Evolutionary conservation across 805 yeast species (phyloP), one percentile per base, ranked within the genome.

Genomic region (Sugiyamaella chiloensis): DNA sequence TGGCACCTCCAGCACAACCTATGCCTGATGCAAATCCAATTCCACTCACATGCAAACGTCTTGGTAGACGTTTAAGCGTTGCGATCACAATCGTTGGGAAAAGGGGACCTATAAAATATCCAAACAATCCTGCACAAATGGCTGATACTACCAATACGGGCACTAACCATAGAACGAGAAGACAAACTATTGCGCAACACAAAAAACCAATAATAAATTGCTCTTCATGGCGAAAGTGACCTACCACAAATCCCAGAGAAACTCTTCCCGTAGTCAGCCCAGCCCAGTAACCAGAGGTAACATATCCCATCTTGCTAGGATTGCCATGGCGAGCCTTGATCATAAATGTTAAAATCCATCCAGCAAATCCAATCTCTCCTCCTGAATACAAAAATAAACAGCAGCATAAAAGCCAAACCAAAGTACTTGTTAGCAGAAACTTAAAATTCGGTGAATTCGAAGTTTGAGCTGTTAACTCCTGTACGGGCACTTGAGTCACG

Each of bases 1-100:
- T 72, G 0, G 95, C 91, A 12, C 83, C 85, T 1, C 96, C 96
- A 14, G 82, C 79, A 2, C 91, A 90, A 4, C 95, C 95, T 51
- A 86, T 60, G 0, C 93, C 89, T 47, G 88, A 80, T 16, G 84
- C 78, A 45, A 85, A 70, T 0, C 95, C 90, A 6, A 87, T 73
- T 1, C 87, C 90, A 11, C 78, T 64, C 7, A 84, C 76, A 43
- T 84, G 85, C 46, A 75, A 65, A 34, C 71, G 73, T 24, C 67
- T 63, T 0, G 95, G 95, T 35, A 87, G 61, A 1, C 79, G 67
- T 47, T 79, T 78, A 36, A 85, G 64, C 1, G 87, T 73, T 4
- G 83, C 75, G 9, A 84, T 76, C 46, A 85, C 80, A 0, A 85
- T 78, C 8, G 90, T 81, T 1, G 95, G 89, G 62, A 80, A 84